Base-by-base conservation (phyloP, 768 basidiomycete species). In the Lentinula detonsa region DNA sequence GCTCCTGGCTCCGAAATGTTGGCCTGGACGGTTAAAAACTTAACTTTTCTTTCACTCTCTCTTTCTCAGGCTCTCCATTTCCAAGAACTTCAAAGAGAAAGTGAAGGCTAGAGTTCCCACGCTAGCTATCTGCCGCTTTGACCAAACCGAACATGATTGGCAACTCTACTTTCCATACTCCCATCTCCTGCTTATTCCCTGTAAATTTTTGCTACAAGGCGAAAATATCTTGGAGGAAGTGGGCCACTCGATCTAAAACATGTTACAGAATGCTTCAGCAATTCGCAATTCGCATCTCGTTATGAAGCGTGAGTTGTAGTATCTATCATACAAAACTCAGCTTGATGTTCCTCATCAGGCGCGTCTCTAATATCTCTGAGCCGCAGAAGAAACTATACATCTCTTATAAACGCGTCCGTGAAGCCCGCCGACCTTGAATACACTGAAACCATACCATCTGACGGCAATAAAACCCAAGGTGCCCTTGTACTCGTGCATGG, bases 401-500 rank as follows among this genome's bases (percentile, higher is more conserved):
- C 9, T 11, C 10, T 31, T 13, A 1, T 23, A 23, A 37, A 39
- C 6, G 9, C 37, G 15, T 56, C 57, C 7, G 11, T 59, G n/a
- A 48, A 59, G 33, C 46, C 57, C 18, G 62, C 66, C n/a, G 62
- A 64, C 13, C 65, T 69, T 18, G 65, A 64, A 4, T 65, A 65
- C 56, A 53, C 63, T 35, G 43, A 58, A 21, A 61, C 60, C 46
- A 49, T 69, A 31, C 68, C 72, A 2, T 21, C 62, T 3, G 52
- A 66, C 40, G 62, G 65, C 18, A 73, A 73, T 52, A 68, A 65
- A 37, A 71, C 69, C 1, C 75, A 79, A 37, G 73, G 69, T 37
- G 78, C 85, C 0, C 70, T 87, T 37, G 70, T 87, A 9, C 83
- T 88, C 42, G 73, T 87, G 9, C 86, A 88, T 67, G 86, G 86